Evolutionary conservation across 2,329 filamentous ascomycete genomes (phyloP).

Genomic region (Iodosphaeria phyllophila): DNA sequence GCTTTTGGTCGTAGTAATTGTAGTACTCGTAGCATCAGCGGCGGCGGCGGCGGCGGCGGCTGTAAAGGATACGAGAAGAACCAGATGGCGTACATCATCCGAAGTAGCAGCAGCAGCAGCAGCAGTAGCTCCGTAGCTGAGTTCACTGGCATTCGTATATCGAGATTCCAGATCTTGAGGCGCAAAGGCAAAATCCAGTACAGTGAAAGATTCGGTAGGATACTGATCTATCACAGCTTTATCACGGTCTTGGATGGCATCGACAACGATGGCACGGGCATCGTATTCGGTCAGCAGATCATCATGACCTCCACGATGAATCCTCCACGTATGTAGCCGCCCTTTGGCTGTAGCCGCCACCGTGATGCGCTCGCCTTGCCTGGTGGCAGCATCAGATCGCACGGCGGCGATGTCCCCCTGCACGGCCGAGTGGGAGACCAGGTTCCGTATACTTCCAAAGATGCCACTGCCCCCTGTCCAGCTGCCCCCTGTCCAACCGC

Average conservation of each 20-base stretch:
- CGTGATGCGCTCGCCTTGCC: conserved; percentile 69
- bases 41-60: too few species aligned
- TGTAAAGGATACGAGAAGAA: conserved; percentile 41
- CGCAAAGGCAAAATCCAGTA: conserved; percentile 65
- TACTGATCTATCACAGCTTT: conserved; percentile 27
- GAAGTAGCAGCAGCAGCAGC: conserved; percentile 27
- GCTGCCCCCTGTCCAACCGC: too few species aligned
- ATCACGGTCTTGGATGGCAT: conserved; percentile 38
- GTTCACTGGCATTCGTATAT: conserved; percentile 28
- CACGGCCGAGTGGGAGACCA: conserved; percentile 49
- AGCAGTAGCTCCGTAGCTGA: too few species aligned
- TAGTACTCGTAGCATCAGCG: too few species aligned
- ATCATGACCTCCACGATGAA: conserved; percentile 75
- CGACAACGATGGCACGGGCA: conserved; percentile 42
- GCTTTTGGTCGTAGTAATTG: too few species aligned
- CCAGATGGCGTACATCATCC: conserved; percentile 36
- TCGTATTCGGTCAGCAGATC: conserved; percentile 56
- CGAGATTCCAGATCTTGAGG: conserved; percentile 31
- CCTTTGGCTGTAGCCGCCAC: conserved; percentile 64
- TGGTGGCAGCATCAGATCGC: conserved; percentile 49
- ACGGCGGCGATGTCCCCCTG: conserved; percentile 69
- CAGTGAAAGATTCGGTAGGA: conserved; percentile 42
- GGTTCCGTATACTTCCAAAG: conserved; percentile 65
- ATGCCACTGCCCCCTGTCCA: too few species aligned
- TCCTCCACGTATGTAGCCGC: conserved; percentile 67